Conservation (phyloP, 73 alveolate species). For the Blepharisma japonicum region DNA sequence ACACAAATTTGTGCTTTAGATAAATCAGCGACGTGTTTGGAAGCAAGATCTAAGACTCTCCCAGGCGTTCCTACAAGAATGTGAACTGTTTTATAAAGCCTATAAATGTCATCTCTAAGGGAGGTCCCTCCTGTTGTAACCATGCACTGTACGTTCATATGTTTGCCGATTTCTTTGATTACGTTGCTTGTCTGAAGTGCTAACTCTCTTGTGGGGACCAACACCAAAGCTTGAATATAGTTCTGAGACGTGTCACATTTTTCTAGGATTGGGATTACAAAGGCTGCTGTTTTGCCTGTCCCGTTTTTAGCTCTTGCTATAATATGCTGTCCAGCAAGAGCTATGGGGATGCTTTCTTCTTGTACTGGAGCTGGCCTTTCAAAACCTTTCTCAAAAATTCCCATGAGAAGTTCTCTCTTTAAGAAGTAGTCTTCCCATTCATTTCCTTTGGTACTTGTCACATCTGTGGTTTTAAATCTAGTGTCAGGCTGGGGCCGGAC, state of each 20-base stretch:
- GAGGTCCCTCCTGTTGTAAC: slow-evolving; percentile 96
- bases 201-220: slow-evolving; percentile 96
- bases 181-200: slow-evolving; percentile 89
- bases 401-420: slow-evolving; percentile 67
- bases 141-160: slow-evolving; percentile 80
- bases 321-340: slow-evolving; percentile 81
- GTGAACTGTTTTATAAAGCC: slow-evolving; percentile 97
- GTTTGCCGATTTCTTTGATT: slow-evolving; percentile 87
- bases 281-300: slow-evolving; percentile 94
- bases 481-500: too few relatives aligned
- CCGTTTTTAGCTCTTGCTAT: slow-evolving; percentile 97
- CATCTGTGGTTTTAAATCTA: slow-evolving; percentile 39
- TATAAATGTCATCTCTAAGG: slow-evolving; percentile 91
- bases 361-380: slow-evolving; percentile 86
- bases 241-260: slow-evolving; percentile 71
- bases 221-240: slow-evolving; percentile 74
- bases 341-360: slow-evolving; percentile 80
- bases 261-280: slow-evolving; percentile 88
- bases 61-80: slow-evolving; percentile 99
- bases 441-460: slow-evolving; percentile 74
- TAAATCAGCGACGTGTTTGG: slow-evolving; percentile 93
- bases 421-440: slow-evolving; percentile 81
- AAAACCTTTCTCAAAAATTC: slow-evolving; percentile 82
- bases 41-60: slow-evolving; percentile 92
- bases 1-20: slow-evolving; percentile 74